Percentiles rank a stretch among this genome's conserved stretches.
phyloP scores from a whole-genome alignment of 2,329 filamentous ascomycete genomes.

The Fusarium begoniae region DNA sequence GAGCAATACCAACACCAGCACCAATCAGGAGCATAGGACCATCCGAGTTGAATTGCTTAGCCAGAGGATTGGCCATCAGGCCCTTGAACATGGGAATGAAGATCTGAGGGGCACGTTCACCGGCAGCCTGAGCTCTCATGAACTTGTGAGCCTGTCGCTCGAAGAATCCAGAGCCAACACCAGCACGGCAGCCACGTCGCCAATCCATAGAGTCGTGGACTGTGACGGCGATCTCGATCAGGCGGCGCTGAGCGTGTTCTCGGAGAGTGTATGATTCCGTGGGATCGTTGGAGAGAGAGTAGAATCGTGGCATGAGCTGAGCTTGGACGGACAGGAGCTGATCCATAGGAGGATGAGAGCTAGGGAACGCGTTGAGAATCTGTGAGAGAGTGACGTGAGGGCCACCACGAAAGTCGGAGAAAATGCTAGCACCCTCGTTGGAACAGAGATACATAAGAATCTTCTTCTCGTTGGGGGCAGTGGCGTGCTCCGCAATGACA shows the following conservation, averaged over 20 bases:
- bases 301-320: constrained; percentile 96
- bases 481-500: constrained; percentile 84
- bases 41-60: constrained; percentile 89
- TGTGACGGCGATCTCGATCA: constrained; percentile 97
- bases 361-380: constrained; percentile 90
- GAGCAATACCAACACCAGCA: constrained; percentile 94
- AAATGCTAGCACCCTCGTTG: constrained; percentile 88
- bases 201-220: constrained; percentile 89
- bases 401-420: constrained; percentile 93
- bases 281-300: constrained; percentile 96
- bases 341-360: constrained; percentile 86
- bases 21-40: constrained; percentile 98
- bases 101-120: constrained; percentile 67
- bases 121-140: constrained; percentile 72
- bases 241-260: constrained; percentile 75
- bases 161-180: constrained; percentile 92
- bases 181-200: constrained; percentile 76
- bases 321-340: constrained; percentile 81
- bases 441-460: constrained; percentile 87
- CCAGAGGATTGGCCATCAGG: constrained; percentile 95
- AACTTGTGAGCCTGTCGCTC: constrained; percentile 82
- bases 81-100: constrained; percentile 98
- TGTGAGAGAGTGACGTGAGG: constrained; percentile 87
- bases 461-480: constrained; percentile 84
- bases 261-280: constrained; percentile 76